Conservation (phyloP, 768 basidiomycete species). For the Leucocoprinus sp. region DNA sequence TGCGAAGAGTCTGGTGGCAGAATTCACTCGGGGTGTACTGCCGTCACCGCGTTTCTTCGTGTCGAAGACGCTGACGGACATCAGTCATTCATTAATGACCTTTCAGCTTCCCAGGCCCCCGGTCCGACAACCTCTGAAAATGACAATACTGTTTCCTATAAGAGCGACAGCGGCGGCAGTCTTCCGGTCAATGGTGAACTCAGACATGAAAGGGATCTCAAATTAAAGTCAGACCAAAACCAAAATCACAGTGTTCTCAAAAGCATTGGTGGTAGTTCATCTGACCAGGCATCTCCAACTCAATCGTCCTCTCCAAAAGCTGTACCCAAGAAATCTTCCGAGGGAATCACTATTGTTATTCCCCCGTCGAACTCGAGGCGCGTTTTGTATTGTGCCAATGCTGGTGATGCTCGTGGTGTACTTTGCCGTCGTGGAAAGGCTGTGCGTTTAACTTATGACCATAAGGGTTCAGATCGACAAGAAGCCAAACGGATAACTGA, state of each 20-base stretch:
- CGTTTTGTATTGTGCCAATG: constrained; percentile 92
- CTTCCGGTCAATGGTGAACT: constrained; percentile 24
- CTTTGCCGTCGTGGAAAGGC: constrained; percentile 87
- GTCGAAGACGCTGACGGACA: constrained; percentile 74
- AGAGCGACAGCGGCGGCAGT: constrained; percentile 36
- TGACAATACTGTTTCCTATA: constrained; percentile 25
- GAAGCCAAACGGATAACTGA: constrained; percentile 97
- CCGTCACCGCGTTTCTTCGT: constrained; percentile 91
- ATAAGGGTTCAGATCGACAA: constrained; percentile 95
- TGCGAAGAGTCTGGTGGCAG: constrained; percentile 84
- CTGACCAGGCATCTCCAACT: constrained; percentile 21
- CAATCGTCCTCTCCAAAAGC: constrained; percentile 27
- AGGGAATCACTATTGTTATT: constrained; percentile 25
- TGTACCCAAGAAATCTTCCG: constrained; percentile 21
- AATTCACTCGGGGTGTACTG: constrained; percentile 95
- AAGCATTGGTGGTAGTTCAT: constrained; percentile 35
- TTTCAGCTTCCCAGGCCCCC: constrained; percentile 19
- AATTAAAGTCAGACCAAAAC: constrained; percentile 36
- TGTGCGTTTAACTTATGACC: constrained; percentile 92
- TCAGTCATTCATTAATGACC: constrained; percentile 53
- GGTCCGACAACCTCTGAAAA: constrained; percentile 28
- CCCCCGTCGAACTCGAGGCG: constrained; percentile 51
- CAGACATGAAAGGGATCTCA: constrained; percentile 26
- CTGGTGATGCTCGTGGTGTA: constrained; percentile 92
- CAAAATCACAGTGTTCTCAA: constrained; percentile 50